A percentile compares a stretch with the other conserved stretches of the same genome.
Evolutionary conservation across 768 basidiomycete species (phyloP).

Genomic region (Phanerochaete carnosa): DNA sequence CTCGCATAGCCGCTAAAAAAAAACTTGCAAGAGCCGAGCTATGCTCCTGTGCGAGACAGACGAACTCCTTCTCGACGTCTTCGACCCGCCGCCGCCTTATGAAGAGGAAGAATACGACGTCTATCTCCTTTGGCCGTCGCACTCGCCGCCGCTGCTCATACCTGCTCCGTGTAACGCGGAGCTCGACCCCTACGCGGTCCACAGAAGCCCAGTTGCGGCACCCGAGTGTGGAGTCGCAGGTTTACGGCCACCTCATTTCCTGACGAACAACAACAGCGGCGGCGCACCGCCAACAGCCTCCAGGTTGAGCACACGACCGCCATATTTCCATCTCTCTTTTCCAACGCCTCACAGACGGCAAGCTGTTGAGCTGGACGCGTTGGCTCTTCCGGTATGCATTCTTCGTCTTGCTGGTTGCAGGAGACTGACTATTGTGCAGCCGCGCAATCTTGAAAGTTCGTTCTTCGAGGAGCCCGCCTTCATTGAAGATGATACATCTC

Average conservation of each 20-base stretch:
- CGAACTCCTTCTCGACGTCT: not conserved
- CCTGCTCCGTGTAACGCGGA: not conserved
- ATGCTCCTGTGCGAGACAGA: not conserved
- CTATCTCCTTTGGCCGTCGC: not conserved
- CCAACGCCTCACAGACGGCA: not conserved
- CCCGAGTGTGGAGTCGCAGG: not conserved
- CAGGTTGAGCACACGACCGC: not conserved
- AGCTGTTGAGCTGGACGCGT: not conserved
- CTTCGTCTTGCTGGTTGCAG: not conserved
- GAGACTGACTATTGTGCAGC: not conserved
- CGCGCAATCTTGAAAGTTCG: not conserved
- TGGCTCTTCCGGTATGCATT: not conserved
- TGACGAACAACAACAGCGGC: not conserved
- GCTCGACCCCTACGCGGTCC: not conserved
- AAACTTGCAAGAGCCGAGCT: not conserved
- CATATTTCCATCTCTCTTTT: not conserved
- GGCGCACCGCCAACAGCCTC: not conserved
- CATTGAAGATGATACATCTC: not conserved
- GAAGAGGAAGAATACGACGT: slow-evolving; percentile 2
- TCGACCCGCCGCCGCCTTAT: slow-evolving; percentile 1
- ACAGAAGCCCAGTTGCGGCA: not conserved
- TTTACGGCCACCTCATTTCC: not conserved
- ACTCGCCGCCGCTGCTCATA: not conserved
- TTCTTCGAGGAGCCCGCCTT: not conserved
- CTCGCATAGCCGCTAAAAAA: not conserved